These are phyloP conservation scores for Ogataea wickerhamii DNA, from an alignment of 805 yeast genomes.

Conservation along the genomic window DNA sequence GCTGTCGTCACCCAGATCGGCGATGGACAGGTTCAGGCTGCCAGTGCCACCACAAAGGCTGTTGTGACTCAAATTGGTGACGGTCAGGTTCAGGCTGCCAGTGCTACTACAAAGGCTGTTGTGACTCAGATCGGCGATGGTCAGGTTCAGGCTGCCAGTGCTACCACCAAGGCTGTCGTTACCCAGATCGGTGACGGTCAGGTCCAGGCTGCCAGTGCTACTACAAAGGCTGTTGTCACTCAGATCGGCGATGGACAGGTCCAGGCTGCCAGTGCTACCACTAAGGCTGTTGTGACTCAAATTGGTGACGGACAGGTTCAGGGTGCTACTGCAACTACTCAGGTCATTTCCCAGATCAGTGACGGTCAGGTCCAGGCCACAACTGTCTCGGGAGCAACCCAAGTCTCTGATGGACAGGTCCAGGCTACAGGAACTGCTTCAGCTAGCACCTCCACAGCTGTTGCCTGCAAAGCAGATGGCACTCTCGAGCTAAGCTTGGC, in stretches of 20 bases:
- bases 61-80: conserved; percentile 46
- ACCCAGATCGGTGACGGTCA: conserved; percentile 47
- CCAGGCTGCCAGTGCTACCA: conserved; percentile 27
- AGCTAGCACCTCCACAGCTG: conserved; percentile 14
- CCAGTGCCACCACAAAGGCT: conserved; percentile 28
- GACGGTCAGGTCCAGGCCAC: conserved; percentile 47
- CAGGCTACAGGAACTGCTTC: conserved; percentile 32
- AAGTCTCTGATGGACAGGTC: conserved; percentile 45
- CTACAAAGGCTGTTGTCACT: conserved; percentile 31
- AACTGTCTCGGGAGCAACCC: conserved; percentile 33
- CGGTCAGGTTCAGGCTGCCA: conserved; percentile 45
- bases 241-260: conserved; percentile 39
- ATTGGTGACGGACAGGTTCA: conserved; percentile 48
- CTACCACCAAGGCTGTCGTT: conserved; percentile 26
- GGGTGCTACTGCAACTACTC: conserved; percentile 26
- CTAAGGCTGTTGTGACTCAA: conserved; percentile 30
- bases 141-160: conserved; percentile 33
- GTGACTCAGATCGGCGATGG: conserved; percentile 31
- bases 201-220: conserved; percentile 37
- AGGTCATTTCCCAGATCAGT: conserved; percentile 40
- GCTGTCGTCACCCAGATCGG: conserved; percentile 25
- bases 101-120: conserved; percentile 33
- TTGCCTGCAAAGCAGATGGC: conserved; percentile 35
- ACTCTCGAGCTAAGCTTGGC: conserved; percentile 43
- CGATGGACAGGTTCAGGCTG: conserved; percentile 59